phyloP scores from a whole-genome alignment of 1,139 yeast genomes.

The Yamadazyma aaseri region DNA sequence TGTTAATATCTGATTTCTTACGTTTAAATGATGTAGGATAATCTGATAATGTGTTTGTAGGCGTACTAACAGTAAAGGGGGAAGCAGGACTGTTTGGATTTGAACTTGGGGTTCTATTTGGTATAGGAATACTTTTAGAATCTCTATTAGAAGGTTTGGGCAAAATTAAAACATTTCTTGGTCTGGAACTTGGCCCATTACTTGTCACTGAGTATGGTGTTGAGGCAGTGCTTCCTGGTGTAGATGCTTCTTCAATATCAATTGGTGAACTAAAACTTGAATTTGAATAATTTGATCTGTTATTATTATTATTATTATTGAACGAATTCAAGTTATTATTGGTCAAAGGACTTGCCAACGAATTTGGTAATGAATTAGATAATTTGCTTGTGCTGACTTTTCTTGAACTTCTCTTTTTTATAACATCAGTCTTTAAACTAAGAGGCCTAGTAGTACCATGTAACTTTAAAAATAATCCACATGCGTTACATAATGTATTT shows the following conservation, averaged over 20 bases:
- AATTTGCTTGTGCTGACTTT: constrained; percentile 11
- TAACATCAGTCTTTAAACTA: constrained; percentile 83
- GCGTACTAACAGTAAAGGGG: constrained; percentile 18
- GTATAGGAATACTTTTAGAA: constrained; percentile 28
- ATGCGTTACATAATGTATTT: constrained; percentile 57
- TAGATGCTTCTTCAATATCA: constrained; percentile 11
- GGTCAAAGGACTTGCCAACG: constrained; percentile 6
- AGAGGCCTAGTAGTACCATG: constrained; percentile 60
- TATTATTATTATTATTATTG: constrained; percentile 4
- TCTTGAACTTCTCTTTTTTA: constrained; percentile 61
- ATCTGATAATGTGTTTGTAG: constrained; percentile 14
- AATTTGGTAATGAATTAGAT: constrained; percentile 14
- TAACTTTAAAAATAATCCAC: constrained; percentile 55
- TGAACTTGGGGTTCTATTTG: constrained; percentile 14
- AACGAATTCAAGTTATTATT: constrained; percentile 5
- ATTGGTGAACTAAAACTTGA: constrained; percentile 11
- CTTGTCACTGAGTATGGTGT: constrained; percentile 7
- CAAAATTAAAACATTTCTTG: constrained; percentile 41
- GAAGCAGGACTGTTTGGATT: constrained; percentile 21
- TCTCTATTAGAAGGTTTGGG: constrained; percentile 34
- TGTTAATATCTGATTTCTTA: constrained; percentile 39
- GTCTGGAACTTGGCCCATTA: constrained; percentile 16
- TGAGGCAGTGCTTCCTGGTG: constrained; percentile 11
- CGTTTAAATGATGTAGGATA: constrained; percentile 37
- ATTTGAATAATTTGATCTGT: constrained; percentile 9